Percentiles rank a stretch among this genome's conserved stretches.
phyloP scores from a whole-genome alignment of 495 filamentous ascomycete species.

The Neurospora sp. region DNA sequence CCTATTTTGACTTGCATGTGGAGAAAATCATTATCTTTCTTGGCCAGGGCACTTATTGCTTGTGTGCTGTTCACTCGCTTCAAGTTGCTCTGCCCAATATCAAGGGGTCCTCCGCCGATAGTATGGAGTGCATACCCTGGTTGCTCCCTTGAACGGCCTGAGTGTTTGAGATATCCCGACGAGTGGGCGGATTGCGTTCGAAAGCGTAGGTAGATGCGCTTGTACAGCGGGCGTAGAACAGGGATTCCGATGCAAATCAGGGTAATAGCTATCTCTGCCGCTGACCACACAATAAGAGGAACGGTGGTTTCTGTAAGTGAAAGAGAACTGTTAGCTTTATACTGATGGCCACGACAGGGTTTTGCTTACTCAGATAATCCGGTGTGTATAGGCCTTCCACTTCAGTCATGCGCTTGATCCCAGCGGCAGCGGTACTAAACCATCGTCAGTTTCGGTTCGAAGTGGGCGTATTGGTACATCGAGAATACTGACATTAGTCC shows the following conservation, averaged over 20 bases:
- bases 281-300: constrained; percentile 16
- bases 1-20: neutral
- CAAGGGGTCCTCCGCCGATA: neutral
- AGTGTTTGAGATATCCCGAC: constrained; percentile 3
- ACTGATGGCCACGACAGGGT: neutral
- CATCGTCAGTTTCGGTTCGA: neutral
- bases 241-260: constrained; percentile 21
- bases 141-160: neutral
- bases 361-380: constrained; percentile 8
- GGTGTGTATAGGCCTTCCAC: constrained; percentile 12
- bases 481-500: constrained; percentile 33
- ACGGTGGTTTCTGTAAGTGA: constrained; percentile 15
- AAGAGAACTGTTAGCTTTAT: neutral
- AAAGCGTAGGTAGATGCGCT: neutral
- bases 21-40: neutral
- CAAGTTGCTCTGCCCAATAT: neutral
- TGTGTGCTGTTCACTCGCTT: neutral
- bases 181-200: neutral
- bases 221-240: constrained; percentile 11
- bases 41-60: neutral
- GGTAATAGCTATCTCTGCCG: constrained; percentile 16
- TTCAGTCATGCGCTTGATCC: constrained; percentile 14
- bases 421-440: constrained; percentile 13
- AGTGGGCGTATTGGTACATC: neutral
- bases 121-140: constrained; percentile 1